Conservation (phyloP, 2,329 filamentous ascomycete species). For the Cordyceps javanica region DNA sequence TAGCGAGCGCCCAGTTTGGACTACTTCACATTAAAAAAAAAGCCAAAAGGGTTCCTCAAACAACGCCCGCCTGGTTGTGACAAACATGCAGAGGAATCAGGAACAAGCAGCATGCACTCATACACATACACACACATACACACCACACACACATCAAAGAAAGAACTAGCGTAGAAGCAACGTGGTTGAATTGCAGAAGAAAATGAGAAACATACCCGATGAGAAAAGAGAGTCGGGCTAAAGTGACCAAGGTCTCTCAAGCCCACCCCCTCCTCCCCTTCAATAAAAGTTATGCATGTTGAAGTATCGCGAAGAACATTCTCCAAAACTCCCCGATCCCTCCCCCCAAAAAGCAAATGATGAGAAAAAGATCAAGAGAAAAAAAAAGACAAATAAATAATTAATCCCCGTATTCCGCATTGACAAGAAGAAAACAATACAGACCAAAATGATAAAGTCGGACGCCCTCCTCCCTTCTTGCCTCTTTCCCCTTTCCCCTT, state of each 20-base stretch:
- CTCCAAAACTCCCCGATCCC: conserved; percentile 5
- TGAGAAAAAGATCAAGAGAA: neutral
- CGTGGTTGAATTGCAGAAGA: neutral
- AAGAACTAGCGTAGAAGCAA: neutral
- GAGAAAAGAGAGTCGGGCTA: neutral
- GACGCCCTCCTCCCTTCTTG: neutral
- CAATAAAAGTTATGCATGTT: conserved; percentile 2
- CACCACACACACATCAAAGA: neutral
- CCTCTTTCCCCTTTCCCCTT: neutral
- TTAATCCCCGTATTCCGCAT: neutral
- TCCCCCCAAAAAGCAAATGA: neutral
- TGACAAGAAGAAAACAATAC: neutral
- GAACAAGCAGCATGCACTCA: neutral
- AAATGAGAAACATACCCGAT: neutral
- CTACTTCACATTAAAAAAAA: no score
- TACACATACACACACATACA: neutral
- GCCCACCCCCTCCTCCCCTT: neutral
- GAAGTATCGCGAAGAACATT: conserved; percentile 1
- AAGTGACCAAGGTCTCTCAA: neutral
- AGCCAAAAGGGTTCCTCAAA: neutral
- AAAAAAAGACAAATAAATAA: neutral
- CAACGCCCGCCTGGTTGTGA: neutral
- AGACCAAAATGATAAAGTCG: neutral
- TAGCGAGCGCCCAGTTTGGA: no score
- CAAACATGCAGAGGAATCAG: neutral